A percentile compares a stretch with the other conserved stretches of the same genome.
These are phyloP conservation scores for Colletotrichum sp. DNA, from an alignment of 2,329 filamentous ascomycete genomes.

Conservation along the genomic window DNA sequence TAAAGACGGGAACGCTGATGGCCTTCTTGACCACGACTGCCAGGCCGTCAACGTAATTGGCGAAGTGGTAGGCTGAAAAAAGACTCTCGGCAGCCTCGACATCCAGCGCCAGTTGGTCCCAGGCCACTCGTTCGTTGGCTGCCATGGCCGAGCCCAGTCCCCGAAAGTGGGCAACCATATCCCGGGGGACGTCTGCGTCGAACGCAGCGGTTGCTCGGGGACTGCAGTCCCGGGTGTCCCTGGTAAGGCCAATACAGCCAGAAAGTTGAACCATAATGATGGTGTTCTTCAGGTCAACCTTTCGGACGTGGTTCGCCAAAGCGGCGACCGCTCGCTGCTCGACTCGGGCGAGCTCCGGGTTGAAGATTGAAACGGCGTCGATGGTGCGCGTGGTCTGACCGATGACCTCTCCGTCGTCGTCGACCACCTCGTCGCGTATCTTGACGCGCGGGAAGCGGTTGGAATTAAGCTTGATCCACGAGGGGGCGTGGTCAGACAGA, in stretches of 20 bases:
- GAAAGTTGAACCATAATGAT: background rate
- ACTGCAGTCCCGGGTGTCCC: background rate
- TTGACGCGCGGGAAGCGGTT: background rate
- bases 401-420: background rate
- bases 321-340: background rate
- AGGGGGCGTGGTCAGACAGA: background rate
- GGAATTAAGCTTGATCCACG: background rate
- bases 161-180: background rate
- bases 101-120: background rate
- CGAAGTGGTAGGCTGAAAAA: accelerated
- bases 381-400: background rate
- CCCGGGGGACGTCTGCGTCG: background rate
- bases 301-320: background rate
- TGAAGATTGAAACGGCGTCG: background rate
- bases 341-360: background rate
- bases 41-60: background rate
- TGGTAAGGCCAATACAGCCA: background rate
- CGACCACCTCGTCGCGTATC: background rate
- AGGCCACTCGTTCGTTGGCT: background rate
- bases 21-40: background rate
- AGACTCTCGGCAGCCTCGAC: background rate
- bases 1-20: background rate
- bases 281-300: background rate
- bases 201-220: background rate
- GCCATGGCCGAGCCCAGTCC: background rate